These are phyloP conservation scores for Penicillium flavigenum DNA, from an alignment of 495 filamentous ascomycete genomes.

Conservation along the genomic window DNA sequence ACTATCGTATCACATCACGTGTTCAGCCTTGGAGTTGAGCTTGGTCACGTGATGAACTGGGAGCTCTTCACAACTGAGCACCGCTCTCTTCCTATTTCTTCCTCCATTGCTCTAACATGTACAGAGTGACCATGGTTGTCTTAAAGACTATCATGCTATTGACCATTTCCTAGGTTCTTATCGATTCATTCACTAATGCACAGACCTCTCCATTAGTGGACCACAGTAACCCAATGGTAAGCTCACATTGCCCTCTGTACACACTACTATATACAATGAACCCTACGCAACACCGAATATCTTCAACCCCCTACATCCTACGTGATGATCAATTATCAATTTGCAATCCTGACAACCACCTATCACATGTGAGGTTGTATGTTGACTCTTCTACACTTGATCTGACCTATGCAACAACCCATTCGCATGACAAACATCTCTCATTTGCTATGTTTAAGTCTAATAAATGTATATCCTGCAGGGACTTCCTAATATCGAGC, in stretches of 20 bases:
- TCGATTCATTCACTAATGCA: not conserved
- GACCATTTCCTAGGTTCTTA: not conserved
- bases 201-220: not conserved
- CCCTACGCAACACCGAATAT: not conserved
- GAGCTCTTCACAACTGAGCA: not conserved
- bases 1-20: constrained; percentile 1
- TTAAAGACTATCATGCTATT: not conserved
- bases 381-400: constrained; percentile 61
- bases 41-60: not conserved
- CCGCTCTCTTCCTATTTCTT: not conserved
- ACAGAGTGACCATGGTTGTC: not conserved
- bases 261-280: constrained; percentile 1
- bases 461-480: constrained; percentile 7
- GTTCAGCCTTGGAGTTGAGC: not conserved
- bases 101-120: not conserved
- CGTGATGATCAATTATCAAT: constrained; percentile 50
- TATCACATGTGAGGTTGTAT: constrained; percentile 41
- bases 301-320: constrained; percentile 4
- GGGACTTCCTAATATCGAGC: constrained; percentile 29
- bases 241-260: not conserved
- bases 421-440: not conserved
- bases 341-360: constrained; percentile 60
- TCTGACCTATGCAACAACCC: constrained; percentile 39
- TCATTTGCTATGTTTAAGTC: constrained; percentile 4
- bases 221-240: constrained; percentile 10